These are phyloP conservation scores for Spergularia bocconei DNA, from an alignment of 148 eudicot genomes.

Conservation along the genomic window DNA sequence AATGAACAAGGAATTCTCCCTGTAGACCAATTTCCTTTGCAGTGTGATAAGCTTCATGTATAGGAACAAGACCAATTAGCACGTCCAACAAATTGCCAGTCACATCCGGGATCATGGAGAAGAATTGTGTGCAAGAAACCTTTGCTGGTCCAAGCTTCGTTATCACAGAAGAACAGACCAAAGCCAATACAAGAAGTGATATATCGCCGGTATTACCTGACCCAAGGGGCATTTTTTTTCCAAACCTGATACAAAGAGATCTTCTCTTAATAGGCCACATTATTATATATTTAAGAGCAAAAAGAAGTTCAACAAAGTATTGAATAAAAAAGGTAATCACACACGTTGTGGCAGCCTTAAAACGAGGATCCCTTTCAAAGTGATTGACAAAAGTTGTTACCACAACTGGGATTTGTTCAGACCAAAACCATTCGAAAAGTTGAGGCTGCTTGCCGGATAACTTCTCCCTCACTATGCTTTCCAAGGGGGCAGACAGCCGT, in stretches of 20 bases:
- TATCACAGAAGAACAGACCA: constrained; percentile 72
- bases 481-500: constrained; percentile 85
- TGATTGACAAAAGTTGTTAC: constrained; percentile 72
- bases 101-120: constrained; percentile 70
- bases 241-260: constrained; percentile 43
- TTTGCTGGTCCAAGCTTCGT: constrained; percentile 88
- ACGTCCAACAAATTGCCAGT: constrained; percentile 84
- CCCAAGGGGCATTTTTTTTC: constrained; percentile 39
- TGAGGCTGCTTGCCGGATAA: constrained; percentile 73
- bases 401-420: constrained; percentile 85
- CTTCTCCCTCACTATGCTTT: constrained; percentile 76
- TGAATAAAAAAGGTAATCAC: constrained; percentile 29
- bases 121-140: constrained; percentile 79
- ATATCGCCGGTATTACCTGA: constrained; percentile 59
- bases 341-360: constrained; percentile 71
- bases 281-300: neutral
- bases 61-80: constrained; percentile 67
- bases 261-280: neutral
- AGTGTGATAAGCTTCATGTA: constrained; percentile 65
- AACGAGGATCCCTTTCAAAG: constrained; percentile 76
- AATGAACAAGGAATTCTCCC: constrained; percentile 85
- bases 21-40: constrained; percentile 75
- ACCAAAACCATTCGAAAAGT: constrained; percentile 89
- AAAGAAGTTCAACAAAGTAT: constrained; percentile 1
- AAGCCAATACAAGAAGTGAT: constrained; percentile 69